phyloP scores from a whole-genome alignment of 441 rosid genomes.

The Capsella rubella region DNA sequence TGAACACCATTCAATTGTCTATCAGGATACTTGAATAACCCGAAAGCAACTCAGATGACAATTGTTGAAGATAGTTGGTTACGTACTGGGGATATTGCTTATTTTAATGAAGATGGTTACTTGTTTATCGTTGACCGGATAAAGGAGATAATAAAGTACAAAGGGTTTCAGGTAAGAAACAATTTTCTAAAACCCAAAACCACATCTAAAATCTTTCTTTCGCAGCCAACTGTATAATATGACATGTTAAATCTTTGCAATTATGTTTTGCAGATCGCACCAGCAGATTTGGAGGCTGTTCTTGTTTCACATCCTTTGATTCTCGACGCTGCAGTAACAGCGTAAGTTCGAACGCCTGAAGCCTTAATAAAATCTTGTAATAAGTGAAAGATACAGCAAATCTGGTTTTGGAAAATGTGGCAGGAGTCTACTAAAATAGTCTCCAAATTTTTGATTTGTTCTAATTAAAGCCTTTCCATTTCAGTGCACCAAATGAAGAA shows the following conservation, averaged over 20 bases:
- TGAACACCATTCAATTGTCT: neutral
- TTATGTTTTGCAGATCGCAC: slow-evolving; percentile 67
- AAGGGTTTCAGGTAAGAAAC: slow-evolving; percentile 76
- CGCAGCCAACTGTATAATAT: neutral
- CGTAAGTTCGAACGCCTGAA: slow-evolving; percentile 49
- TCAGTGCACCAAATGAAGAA: slow-evolving; percentile 58
- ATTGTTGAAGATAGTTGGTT: slow-evolving; percentile 81
- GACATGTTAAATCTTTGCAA: neutral
- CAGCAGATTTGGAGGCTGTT: slow-evolving; percentile 85
- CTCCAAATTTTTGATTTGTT: neutral
- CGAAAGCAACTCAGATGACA: slow-evolving; percentile 61
- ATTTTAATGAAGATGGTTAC: slow-evolving; percentile 77
- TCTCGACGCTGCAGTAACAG: slow-evolving; percentile 76
- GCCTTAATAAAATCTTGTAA: too few relatives aligned
- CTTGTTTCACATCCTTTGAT: slow-evolving; percentile 75
- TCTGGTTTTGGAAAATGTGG: slow-evolving; percentile 11
- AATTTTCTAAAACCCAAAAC: neutral
- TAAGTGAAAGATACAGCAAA: slow-evolving; percentile 4
- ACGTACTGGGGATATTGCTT: slow-evolving; percentile 85
- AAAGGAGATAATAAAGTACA: slow-evolving; percentile 89
- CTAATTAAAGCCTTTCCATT: neutral
- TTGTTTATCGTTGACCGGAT: slow-evolving; percentile 70
- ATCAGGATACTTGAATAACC: slow-evolving; percentile 72
- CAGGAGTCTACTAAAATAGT: neutral
- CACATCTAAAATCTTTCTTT: neutral